These are phyloP conservation scores for Wickerhamomyces canadensis DNA, from an alignment of 805 yeast species.

Conservation along the genomic window DNA sequence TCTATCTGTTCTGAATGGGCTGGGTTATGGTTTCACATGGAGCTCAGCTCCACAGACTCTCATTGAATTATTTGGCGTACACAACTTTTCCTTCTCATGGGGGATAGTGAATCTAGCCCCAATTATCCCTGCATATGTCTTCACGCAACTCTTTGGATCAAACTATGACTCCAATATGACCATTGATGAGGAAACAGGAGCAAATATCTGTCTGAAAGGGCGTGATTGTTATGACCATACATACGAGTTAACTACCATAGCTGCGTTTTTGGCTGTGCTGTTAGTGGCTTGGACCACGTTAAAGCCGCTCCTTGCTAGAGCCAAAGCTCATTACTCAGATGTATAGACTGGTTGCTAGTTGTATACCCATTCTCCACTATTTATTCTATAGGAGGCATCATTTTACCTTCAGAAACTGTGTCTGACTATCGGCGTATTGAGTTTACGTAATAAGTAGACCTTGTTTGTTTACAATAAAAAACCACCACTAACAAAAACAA, in stretches of 20 bases:
- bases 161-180: constrained; percentile 48
- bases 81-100: constrained; percentile 65
- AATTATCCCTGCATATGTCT: constrained; percentile 49
- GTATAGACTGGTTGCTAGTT: too few species aligned
- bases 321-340: constrained; percentile 1
- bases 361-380: too few species aligned
- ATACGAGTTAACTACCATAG: constrained; percentile 32
- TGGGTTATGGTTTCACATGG: constrained; percentile 68
- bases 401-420: too few species aligned
- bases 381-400: too few species aligned
- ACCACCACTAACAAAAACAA: background rate
- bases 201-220: constrained; percentile 20
- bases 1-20: constrained; percentile 54
- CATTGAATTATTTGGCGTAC: constrained; percentile 70
- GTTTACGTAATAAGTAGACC: too few species aligned
- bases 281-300: constrained; percentile 13
- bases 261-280: constrained; percentile 18
- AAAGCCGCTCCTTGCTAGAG: constrained; percentile 5
- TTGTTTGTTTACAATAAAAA: background rate
- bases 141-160: constrained; percentile 59
- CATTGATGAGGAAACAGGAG: constrained; percentile 9
- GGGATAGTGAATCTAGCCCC: constrained; percentile 68
- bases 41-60: constrained; percentile 72
- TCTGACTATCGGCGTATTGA: too few species aligned
- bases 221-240: constrained; percentile 33